phyloP scores from a whole-genome alignment of 2,329 filamentous ascomycete species.

The Phialemoniopsis sp. region DNA sequence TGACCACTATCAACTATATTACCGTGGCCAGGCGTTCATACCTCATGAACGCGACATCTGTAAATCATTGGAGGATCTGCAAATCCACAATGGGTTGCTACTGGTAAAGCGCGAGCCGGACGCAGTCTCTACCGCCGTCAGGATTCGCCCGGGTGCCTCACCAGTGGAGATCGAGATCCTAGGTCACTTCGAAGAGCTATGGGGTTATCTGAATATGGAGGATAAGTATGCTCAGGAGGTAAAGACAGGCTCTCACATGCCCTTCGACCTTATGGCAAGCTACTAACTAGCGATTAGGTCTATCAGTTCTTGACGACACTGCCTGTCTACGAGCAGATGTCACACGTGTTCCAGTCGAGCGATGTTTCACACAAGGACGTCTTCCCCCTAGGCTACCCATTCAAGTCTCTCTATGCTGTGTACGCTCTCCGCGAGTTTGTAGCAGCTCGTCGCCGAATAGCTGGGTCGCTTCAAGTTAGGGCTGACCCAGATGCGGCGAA shows the following conservation, averaged over 20 bases:
- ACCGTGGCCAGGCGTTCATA: slow-evolving; percentile 61
- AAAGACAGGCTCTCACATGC: slow-evolving; percentile 13
- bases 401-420: slow-evolving; percentile 70
- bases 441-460: slow-evolving; percentile 26
- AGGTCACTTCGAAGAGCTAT: slow-evolving; percentile 78
- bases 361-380: slow-evolving; percentile 52
- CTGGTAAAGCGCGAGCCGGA: slow-evolving; percentile 59
- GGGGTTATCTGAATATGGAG: slow-evolving; percentile 72
- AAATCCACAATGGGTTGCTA: slow-evolving; percentile 60
- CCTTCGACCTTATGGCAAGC: not conserved
- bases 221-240: slow-evolving; percentile 66
- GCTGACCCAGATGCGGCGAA: slow-evolving; percentile 13
- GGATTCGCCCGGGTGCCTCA: slow-evolving; percentile 47
- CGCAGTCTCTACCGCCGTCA: slow-evolving; percentile 31
- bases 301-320: slow-evolving; percentile 68
- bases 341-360: slow-evolving; percentile 53
- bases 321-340: slow-evolving; percentile 60
- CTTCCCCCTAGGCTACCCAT: slow-evolving; percentile 66
- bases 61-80: slow-evolving; percentile 64
- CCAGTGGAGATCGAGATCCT: slow-evolving; percentile 75
- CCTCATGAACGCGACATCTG: slow-evolving; percentile 55
- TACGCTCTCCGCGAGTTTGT: slow-evolving; percentile 63
- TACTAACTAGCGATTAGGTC: slow-evolving; percentile 40
- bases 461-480: slow-evolving; percentile 10
- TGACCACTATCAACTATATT: slow-evolving; percentile 70